These are phyloP conservation scores for Botrytis medusae DNA, from an alignment of 2,329 filamentous ascomycete species.

Conservation along the genomic window DNA sequence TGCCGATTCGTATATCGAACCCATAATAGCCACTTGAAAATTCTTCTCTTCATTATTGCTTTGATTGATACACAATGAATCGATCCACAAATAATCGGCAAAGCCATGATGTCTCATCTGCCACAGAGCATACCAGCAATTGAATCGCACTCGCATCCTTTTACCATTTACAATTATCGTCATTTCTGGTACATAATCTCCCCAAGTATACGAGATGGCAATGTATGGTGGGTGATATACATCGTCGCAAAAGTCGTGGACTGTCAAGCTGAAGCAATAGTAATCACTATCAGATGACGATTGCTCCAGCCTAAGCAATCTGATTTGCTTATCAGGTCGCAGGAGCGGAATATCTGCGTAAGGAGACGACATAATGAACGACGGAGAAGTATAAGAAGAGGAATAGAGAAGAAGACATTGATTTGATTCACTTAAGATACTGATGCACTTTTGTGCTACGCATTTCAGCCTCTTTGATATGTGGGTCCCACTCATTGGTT, in stretches of 20 bases:
- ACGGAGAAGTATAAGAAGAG: not conserved
- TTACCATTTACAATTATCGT: slow-evolving; percentile 1
- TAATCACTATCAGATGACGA: not conserved
- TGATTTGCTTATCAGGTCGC: not conserved
- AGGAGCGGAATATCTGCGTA: not conserved
- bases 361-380: slow-evolving; percentile 3
- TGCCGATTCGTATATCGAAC: slow-evolving; percentile 26
- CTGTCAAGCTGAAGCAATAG: slow-evolving; percentile 6
- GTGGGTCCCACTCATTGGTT: not conserved
- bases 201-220: slow-evolving; percentile 17
- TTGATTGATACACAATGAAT: slow-evolving; percentile 31
- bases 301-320: slow-evolving; percentile 10
- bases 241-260: slow-evolving; percentile 2
- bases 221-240: not conserved
- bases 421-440: not conserved
- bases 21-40: slow-evolving; percentile 26
- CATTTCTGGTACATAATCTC: not conserved
- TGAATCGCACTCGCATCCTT: slow-evolving; percentile 5
- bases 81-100: slow-evolving; percentile 26
- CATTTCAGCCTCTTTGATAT: slow-evolving; percentile 11
- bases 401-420: not conserved
- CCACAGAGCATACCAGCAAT: slow-evolving; percentile 19
- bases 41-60: slow-evolving; percentile 23
- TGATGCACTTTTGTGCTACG: slow-evolving; percentile 1
- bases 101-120: slow-evolving; percentile 20